Percentiles rank a stretch among this genome's conserved stretches.
Evolutionary conservation across 1,139 yeast species (phyloP).

Genomic region (Saccharomycopsis crataegensis): DNA sequence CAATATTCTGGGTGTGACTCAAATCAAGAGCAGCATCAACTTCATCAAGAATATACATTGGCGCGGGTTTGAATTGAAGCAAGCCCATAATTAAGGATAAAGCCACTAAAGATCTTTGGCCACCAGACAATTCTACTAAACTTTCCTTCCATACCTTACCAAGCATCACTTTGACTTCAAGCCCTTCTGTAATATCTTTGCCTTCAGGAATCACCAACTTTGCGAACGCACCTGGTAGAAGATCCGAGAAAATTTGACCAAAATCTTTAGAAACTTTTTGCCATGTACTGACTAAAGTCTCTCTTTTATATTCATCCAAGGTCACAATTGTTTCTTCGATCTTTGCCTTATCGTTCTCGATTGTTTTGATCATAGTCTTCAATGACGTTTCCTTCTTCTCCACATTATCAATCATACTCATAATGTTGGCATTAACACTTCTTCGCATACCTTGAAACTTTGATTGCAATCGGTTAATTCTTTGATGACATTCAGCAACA

Average conservation of each 20-base stretch:
- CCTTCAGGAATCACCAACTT: slow-evolving; percentile 78
- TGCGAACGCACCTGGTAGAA: slow-evolving; percentile 86
- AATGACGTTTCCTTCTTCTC: slow-evolving; percentile 81
- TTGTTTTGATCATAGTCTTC: slow-evolving; percentile 75
- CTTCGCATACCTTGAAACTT: slow-evolving; percentile 70
- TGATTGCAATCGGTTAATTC: slow-evolving; percentile 50
- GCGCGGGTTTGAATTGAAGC: slow-evolving; percentile 93
- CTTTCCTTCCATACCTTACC: slow-evolving; percentile 97
- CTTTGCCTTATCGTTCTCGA: slow-evolving; percentile 84
- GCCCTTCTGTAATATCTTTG: slow-evolving; percentile 80
- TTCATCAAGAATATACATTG: slow-evolving; percentile 95
- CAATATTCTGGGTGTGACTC: slow-evolving; percentile 96
- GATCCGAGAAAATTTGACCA: slow-evolving; percentile 85
- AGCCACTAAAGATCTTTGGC: slow-evolving; percentile 92
- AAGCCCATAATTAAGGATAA: slow-evolving; percentile 84
- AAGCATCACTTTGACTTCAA: slow-evolving; percentile 83
- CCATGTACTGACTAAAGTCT: slow-evolving; percentile 79
- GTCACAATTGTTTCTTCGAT: slow-evolving; percentile 85
- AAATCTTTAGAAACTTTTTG: slow-evolving; percentile 80
- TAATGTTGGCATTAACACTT: slow-evolving; percentile 80
- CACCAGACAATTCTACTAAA: slow-evolving; percentile 92
- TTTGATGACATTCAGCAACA: slow-evolving; percentile 52
- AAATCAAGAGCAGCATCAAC: slow-evolving; percentile 97
- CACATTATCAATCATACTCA: slow-evolving; percentile 90
- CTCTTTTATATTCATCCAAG: slow-evolving; percentile 78